Conservation (phyloP, 192 early-diverging fungal genomes). For the Umbelopsis ramanniana region DNA sequence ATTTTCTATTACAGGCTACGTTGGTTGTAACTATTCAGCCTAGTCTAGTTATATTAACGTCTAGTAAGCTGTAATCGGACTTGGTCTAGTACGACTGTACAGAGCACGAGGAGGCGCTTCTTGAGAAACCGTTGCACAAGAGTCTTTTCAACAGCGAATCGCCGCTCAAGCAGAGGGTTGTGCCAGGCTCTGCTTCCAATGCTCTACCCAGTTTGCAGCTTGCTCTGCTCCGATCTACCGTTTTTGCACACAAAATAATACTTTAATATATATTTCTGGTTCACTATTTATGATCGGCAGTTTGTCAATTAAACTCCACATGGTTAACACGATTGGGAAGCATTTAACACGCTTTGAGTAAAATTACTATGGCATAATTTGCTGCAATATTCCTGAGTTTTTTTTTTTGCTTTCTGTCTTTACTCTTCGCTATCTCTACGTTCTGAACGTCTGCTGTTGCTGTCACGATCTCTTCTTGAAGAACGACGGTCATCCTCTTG, state of each 20-base stretch:
- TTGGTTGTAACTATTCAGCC: not conserved
- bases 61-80: not conserved
- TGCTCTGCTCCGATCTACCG: too few species aligned
- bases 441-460: not conserved
- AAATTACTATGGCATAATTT: too few species aligned
- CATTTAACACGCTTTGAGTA: not conserved
- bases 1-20: not conserved
- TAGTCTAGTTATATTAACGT: not conserved
- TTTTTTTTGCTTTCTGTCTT: not conserved
- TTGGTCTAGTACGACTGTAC: not conserved
- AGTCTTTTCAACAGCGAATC: not conserved
- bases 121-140: slow-evolving; percentile 21
- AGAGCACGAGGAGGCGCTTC: slow-evolving; percentile 18
- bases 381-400: too few species aligned
- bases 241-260: not conserved
- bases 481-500: slow-evolving; percentile 13
- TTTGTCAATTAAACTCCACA: slow-evolving; percentile 6
- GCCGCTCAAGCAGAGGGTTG: not conserved
- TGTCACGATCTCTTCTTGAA: not conserved
- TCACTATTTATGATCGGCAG: not conserved
- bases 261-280: not conserved
- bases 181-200: too few species aligned
- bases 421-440: slow-evolving; percentile 1
- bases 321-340: not conserved
- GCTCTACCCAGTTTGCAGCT: too few species aligned